Conservation (phyloP, 177 flowering plant genomes). For the Tripterygium wilfordii region DNA sequence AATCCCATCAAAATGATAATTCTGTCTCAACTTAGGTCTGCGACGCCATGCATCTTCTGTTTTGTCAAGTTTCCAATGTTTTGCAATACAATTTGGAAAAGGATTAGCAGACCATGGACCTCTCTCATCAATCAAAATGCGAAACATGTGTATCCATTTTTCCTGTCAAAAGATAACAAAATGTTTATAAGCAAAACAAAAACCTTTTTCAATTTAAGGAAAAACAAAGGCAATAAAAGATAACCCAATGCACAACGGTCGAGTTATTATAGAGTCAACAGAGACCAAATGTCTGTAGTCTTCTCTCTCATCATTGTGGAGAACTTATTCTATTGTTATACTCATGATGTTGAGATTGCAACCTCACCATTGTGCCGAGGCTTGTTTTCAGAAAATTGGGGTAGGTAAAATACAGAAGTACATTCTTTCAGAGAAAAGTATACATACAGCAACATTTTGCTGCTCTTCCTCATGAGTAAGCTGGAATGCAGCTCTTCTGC, state of each 20-base stretch:
- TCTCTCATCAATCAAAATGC: slow-evolving; percentile 91
- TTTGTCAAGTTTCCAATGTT: slow-evolving; percentile 96
- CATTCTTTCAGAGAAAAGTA: too few species aligned
- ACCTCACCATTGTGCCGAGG: too few species aligned
- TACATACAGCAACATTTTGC: slow-evolving; percentile 84
- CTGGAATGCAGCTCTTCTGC: slow-evolving; percentile 68
- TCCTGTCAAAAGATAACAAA: slow-evolving; percentile 44
- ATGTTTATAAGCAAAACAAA: slow-evolving; percentile 1
- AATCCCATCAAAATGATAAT: slow-evolving; percentile 85
- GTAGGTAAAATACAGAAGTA: too few species aligned
- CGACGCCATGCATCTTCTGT: slow-evolving; percentile 95
- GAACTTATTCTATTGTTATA: too few species aligned
- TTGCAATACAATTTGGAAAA: slow-evolving; percentile 58
- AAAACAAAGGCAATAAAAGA: background rate
- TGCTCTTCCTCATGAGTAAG: slow-evolving; percentile 84
- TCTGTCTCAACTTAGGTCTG: slow-evolving; percentile 78
- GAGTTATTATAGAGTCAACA: too few species aligned
- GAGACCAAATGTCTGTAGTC: too few species aligned
- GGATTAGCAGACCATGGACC: slow-evolving; percentile 99
- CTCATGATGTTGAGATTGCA: too few species aligned
- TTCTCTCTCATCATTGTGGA: too few species aligned
- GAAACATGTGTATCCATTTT: slow-evolving; percentile 90
- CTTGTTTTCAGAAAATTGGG: too few species aligned
- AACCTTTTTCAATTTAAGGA: too few species aligned
- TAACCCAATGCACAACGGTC: too few species aligned